Percentiles rank a stretch among this genome's conserved stretches.
These are phyloP conservation scores for Trametes sanguinea DNA, from an alignment of 768 basidiomycete genomes.

Conservation along the genomic window DNA sequence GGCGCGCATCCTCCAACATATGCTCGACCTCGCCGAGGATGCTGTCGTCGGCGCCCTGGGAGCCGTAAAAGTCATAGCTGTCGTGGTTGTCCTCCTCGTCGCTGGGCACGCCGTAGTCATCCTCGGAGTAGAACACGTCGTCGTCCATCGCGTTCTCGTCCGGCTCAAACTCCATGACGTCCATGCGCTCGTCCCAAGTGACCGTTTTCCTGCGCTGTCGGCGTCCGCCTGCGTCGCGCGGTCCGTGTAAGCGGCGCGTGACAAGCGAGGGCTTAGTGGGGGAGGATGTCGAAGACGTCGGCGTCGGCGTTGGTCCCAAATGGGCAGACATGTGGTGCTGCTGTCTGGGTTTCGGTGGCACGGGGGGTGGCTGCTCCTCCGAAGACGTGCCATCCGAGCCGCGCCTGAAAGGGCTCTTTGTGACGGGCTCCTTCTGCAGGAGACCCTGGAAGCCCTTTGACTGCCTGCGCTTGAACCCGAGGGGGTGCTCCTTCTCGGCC, in stretches of 20 bases:
- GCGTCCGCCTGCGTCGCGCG: slow-evolving; percentile 55
- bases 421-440: slow-evolving; percentile 74
- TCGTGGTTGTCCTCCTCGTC: slow-evolving; percentile 24
- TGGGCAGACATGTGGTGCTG: slow-evolving; percentile 24
- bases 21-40: slow-evolving; percentile 74
- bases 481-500: slow-evolving; percentile 71
- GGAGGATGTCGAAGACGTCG: slow-evolving; percentile 24
- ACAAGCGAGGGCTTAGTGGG: slow-evolving; percentile 30
- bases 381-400: slow-evolving; percentile 34
- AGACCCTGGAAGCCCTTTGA: slow-evolving; percentile 75
- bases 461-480: slow-evolving; percentile 72
- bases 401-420: slow-evolving; percentile 72
- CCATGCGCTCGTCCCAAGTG: slow-evolving; percentile 76
- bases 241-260: slow-evolving; percentile 69
- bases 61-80: slow-evolving; percentile 26
- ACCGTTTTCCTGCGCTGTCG: slow-evolving; percentile 71
- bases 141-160: slow-evolving; percentile 50
- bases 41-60: slow-evolving; percentile 53
- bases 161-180: slow-evolving; percentile 78
- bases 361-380: slow-evolving; percentile 27
- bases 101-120: slow-evolving; percentile 32
- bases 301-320: too few species aligned
- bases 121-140: slow-evolving; percentile 46
- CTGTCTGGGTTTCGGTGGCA: slow-evolving; percentile 25
- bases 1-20: slow-evolving; percentile 53